These are phyloP conservation scores for Cucumis cinereus DNA, from an alignment of 306 rosid genomes.

Conservation along the genomic window DNA sequence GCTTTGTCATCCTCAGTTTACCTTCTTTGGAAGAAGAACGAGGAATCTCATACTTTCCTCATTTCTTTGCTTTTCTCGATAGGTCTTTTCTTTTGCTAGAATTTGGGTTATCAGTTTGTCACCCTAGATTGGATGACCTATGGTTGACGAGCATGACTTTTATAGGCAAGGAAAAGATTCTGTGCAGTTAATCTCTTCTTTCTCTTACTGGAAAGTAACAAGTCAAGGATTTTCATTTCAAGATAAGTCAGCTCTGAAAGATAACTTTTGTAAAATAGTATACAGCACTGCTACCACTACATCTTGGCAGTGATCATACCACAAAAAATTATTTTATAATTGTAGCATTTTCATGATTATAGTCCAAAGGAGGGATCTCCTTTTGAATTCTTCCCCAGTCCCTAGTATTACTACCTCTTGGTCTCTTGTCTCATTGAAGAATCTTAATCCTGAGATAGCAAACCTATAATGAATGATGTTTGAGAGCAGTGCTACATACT, in stretches of 20 bases:
- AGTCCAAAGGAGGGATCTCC: not conserved
- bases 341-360: not conserved
- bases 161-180: not conserved
- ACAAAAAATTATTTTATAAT: not conserved
- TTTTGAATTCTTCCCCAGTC: not conserved
- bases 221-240: not conserved
- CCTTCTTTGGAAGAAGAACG: not conserved
- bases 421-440: not conserved
- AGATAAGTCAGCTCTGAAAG: not conserved
- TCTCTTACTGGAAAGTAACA: not conserved
- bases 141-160: not conserved
- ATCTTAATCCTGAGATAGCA: not conserved
- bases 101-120: not conserved
- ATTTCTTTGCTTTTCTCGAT: not conserved
- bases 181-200: not conserved
- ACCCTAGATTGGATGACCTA: not conserved
- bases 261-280: not conserved
- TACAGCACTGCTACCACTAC: not conserved
- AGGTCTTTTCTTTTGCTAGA: not conserved
- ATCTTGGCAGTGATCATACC: not conserved
- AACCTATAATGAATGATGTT: not conserved
- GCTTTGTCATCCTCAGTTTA: not conserved
- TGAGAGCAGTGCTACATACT: not conserved
- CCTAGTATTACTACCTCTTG: not conserved
- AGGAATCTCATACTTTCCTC: not conserved